These are phyloP conservation scores for Encephalitozoon intestinalis DNA, from an alignment of 371 early-diverging fungal genomes.

Conservation along the genomic window DNA sequence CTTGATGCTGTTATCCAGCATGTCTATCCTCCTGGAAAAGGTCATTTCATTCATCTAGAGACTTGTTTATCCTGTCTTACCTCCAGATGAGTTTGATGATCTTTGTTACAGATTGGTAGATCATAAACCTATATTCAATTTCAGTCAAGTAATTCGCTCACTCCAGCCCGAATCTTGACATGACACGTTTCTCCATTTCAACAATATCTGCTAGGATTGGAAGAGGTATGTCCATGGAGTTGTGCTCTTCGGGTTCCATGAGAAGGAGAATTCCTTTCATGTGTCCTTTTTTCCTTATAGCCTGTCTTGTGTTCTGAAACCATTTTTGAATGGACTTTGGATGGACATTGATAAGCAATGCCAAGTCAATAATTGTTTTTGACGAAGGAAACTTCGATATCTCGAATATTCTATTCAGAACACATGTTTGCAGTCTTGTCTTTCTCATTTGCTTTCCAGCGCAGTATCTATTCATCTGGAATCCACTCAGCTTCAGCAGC, in stretches of 20 bases:
- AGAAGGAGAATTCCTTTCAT: background rate
- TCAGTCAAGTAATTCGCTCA: background rate
- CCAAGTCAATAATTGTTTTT: constrained; percentile 27
- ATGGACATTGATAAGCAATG: constrained; percentile 41
- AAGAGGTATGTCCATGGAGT: constrained; percentile 4
- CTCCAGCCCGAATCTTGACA: background rate
- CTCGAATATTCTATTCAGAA: constrained; percentile 39
- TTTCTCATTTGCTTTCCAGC: constrained; percentile 27
- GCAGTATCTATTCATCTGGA: background rate
- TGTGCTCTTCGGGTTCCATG: background rate
- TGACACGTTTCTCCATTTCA: background rate
- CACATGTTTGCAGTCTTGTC: constrained; percentile 31
- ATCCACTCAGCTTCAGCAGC: constrained; percentile 23
- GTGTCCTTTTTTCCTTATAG: constrained; percentile 5
- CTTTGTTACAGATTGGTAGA: background rate
- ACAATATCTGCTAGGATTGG: background rate
- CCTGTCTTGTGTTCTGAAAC: constrained; percentile 53
- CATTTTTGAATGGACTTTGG: constrained; percentile 48
- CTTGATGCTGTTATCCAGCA: background rate
- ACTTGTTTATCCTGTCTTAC: background rate
- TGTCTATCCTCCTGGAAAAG: background rate
- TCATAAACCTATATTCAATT: background rate
- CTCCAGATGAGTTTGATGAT: background rate
- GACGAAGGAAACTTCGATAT: constrained; percentile 40
- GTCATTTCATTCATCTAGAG: background rate